Evolutionary conservation across 208 protist genomes (phyloP), one percentile per base, ranked within the genome.

Genomic region (Trypanosoma conorhini): DNA sequence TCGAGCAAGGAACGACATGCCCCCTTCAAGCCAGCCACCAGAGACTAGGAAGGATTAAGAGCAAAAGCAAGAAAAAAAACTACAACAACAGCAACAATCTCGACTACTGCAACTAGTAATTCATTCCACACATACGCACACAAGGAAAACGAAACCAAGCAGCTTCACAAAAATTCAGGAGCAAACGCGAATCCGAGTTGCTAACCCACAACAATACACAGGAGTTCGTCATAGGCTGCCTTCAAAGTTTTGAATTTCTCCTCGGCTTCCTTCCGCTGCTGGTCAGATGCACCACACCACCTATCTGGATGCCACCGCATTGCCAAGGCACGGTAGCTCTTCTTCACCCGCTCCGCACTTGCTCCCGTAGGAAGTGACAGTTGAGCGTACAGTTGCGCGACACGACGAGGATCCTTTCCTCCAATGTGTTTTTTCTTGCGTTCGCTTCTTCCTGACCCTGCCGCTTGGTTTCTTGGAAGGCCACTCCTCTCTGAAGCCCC

Each of bases 261-360:
- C 63, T 93, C 88, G 3, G 88, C 85, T 10, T 58, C 22, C n/a
- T 67, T 71, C 50, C 83, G 64, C 12, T 83, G 67, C 30, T 62
- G 65, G 0, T 70, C 61, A 0, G 73, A 50, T 13, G 72, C 66
- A 52, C 83, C 69, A 57, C 85, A 81, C 88, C 88, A 93, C 30
- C 74, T 81, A 60, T 93, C 85, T 21, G 88, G 88, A 73, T 93
- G 88, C 83, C 88, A 93, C 71, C 70, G 64, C 79, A 93, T 86
- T 31, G 87, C 87, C 57, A 93, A 66, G 5, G 77, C 78, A 28
- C 84, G 79, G 58, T 88, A 93, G 40, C 73, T 74, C 26, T 77
- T 72, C 46, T 70, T 82, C 26, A 82, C 73, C 22, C 22, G 21
- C 35, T 71, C 70, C 28, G 44, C 60, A 4, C 72, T 51, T 17